Evolutionary conservation across 2,329 filamentous ascomycete genomes (phyloP), one percentile per base, ranked within the genome.

Genomic region (Seiridium unicorne): DNA sequence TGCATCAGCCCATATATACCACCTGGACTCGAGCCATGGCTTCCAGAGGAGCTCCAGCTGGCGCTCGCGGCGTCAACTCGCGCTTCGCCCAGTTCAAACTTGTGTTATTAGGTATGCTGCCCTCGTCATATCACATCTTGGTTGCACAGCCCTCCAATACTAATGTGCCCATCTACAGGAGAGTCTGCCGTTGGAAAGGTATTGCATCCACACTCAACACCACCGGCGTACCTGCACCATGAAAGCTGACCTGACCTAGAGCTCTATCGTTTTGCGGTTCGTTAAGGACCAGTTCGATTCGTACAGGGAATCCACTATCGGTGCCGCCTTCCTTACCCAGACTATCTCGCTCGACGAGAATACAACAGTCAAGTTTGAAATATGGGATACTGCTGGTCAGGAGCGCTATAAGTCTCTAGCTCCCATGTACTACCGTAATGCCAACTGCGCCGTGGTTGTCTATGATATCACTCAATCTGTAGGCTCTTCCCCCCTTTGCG

Each of bases 271-370:
- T 60, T 83, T 99, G 74, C 90, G 96, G 79, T 99, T 99, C 73
- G 95, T 99, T 74, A 99, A 99, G 93, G 94, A 99, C 79, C 95
- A 98, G 92, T 99, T 99, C 79, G 95, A 99, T 83, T 86, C 84
- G 57, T 97, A 97, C 82, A 89, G 93, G 79, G 94, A 97, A 87
- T 97, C 93, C 60, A 97, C 94, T 64, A 97, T 97, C 79, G 94
- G 95, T 77, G 95, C 96, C 70, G 96, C 96, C 68, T 99, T 99
- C 84, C 86, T 99, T 68, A 99, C 95, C 71, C 95, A 99, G 80
- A 99, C 95, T 68, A 97, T 99, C 76, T 94, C 94, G 61, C 90
- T 99, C 77, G 94, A 98, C 76, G 95, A 98, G 74, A 95, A 88
- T 78, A 98, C 95, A 62, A 99, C 95, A 60, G 94, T 99, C 79